Evolutionary conservation across 208 protist genomes (phyloP).

Genomic region (Crithidia brevicula): DNA sequence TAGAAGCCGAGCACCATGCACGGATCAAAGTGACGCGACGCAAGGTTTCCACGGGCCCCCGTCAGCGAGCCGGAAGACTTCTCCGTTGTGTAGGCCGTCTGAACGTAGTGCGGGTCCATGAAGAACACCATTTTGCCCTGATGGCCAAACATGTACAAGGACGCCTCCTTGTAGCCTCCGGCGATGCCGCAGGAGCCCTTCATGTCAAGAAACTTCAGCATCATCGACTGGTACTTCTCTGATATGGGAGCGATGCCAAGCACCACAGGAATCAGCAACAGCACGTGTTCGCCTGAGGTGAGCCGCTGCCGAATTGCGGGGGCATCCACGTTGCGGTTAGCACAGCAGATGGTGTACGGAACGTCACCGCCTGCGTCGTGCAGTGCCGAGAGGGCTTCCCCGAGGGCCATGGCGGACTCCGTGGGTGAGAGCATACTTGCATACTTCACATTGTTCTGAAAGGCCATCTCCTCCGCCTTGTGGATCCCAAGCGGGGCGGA

Average conservation of each 20-base stretch:
- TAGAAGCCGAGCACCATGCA: slow-evolving; percentile 77
- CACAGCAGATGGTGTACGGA: slow-evolving; percentile 38
- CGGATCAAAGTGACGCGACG: slow-evolving; percentile 27
- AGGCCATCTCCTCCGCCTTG: slow-evolving; percentile 48
- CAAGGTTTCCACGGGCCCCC: slow-evolving; percentile 15
- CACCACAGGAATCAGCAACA: slow-evolving; percentile 68
- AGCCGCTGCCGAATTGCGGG: slow-evolving; percentile 29
- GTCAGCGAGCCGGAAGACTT: slow-evolving; percentile 26
- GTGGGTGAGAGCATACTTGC: slow-evolving; percentile 68
- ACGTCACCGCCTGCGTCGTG: slow-evolving; percentile 27
- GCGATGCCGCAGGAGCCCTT: slow-evolving; percentile 59
- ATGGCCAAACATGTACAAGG: slow-evolving; percentile 67
- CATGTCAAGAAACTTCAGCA: slow-evolving; percentile 58
- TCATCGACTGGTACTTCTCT: slow-evolving; percentile 41
- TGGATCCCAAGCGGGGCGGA: slow-evolving; percentile 77
- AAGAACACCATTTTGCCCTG: slow-evolving; percentile 61
- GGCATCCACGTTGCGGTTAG: slow-evolving; percentile 36
- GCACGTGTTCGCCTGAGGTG: slow-evolving; percentile 25
- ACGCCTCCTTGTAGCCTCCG: slow-evolving; percentile 46
- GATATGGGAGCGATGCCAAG: slow-evolving; percentile 55
- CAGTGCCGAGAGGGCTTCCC: slow-evolving; percentile 24
- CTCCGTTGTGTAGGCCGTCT: slow-evolving; percentile 55
- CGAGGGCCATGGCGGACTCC: slow-evolving; percentile 43
- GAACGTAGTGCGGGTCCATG: slow-evolving; percentile 78
- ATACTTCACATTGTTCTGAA: slow-evolving; percentile 47